Evolutionary conservation across 1,139 yeast genomes (phyloP), one percentile per base, ranked within the genome.

Genomic region (Geotrichum macrosporum): DNA sequence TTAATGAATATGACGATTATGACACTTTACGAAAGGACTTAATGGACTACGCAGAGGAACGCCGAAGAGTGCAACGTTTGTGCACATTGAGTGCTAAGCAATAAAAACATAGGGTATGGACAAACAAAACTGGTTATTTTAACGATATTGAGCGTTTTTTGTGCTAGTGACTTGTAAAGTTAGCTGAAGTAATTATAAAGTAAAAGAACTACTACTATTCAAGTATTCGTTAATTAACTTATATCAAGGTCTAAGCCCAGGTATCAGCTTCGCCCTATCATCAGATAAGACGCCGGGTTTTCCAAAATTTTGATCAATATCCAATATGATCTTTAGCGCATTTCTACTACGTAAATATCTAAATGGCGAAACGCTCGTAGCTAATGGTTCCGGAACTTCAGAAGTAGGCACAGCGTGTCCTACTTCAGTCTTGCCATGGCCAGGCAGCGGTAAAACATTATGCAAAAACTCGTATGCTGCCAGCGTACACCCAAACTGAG

Each of bases 401-500:
- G 70, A 60, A 6, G 68, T 54, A 18, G 73, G 71, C 10, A 65
- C 68, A 19, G 66, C 59, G 55, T 70, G 72, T 41, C 72, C 72
- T 12, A 72, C 73, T 54, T 70, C 74, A 18, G 72, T 56, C 31
- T 36, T 34, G 35, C 58, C 62, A 36, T 59, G 59, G 20, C 68
- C 69, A 9, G 70, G 76, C 47, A 75, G 67, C 22, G 86, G 85
- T 57, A 81, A 64, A 49, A 77, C 55, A 43, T 72, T 71, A 59
- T 82, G 84, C 65, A 92, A 81, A 41, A 92, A 68, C 68, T 92
- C 98, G 68, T 92, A 92, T 24, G 96, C 92, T 12, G 97, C 97
- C 59, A 92, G 76, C 10, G 98, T 92, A 69, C 89, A 89, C 47
- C 97, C 98, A 65, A 92, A 92, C 68, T 92, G 98, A 16, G 98